phyloP scores from a whole-genome alignment of 2,329 filamentous ascomycete species.

The Aspergillus hiratsukae region DNA sequence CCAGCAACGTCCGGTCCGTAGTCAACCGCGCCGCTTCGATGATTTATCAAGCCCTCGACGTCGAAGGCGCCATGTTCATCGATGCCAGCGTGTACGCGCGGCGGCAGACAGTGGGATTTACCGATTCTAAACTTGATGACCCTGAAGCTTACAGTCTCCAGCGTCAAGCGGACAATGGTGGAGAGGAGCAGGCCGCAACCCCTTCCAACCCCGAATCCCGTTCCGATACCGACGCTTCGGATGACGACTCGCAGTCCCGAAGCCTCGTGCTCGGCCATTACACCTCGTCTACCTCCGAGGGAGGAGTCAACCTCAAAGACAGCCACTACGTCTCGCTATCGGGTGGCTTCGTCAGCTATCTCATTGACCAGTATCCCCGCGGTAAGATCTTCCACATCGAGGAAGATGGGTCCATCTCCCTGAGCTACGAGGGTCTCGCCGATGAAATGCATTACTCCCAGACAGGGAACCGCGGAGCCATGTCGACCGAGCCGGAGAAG shows the following conservation, averaged over 20 bases:
- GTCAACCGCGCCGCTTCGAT: slow-evolving; percentile 14
- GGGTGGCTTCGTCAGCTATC: slow-evolving; percentile 12
- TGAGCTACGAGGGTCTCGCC: slow-evolving; percentile 17
- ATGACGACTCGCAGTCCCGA: slow-evolving; percentile 4
- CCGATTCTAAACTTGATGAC: neutral
- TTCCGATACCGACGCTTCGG: neutral
- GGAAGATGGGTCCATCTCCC: slow-evolving; percentile 15
- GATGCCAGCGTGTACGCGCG: slow-evolving; percentile 16
- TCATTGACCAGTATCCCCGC: slow-evolving; percentile 16
- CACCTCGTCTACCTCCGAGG: slow-evolving; percentile 8
- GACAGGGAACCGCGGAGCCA: slow-evolving; percentile 1
- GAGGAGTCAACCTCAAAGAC: slow-evolving; percentile 1
- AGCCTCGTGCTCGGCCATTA: slow-evolving; percentile 16
- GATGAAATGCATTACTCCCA: slow-evolving; percentile 7
- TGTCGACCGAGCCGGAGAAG: slow-evolving; percentile 4
- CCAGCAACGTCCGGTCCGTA: slow-evolving; percentile 12
- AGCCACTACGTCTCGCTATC: slow-evolving; percentile 13
- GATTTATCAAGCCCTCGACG: slow-evolving; percentile 16
- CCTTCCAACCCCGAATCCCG: neutral
- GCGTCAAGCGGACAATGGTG: neutral
- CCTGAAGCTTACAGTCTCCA: neutral
- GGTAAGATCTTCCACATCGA: slow-evolving; percentile 22
- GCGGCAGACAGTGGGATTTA: slow-evolving; percentile 11
- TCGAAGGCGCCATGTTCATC: slow-evolving; percentile 18
- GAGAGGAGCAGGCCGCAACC: neutral